Conservation (phyloP, 2,329 filamentous ascomycete genomes). For the Coniochaeta ligniaria region DNA sequence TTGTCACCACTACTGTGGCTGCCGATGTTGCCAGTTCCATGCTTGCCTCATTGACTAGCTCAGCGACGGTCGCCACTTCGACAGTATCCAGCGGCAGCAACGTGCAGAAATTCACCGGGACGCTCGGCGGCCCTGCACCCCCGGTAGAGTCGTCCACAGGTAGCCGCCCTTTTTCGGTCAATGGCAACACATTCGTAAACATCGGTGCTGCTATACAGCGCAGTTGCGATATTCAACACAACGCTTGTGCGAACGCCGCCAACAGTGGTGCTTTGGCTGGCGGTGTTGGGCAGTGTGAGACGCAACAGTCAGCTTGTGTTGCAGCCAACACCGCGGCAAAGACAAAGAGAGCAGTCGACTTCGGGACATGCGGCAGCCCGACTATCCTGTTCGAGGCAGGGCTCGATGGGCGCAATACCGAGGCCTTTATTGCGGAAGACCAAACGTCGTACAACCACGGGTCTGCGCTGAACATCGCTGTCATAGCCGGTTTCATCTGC, state of each 20-base stretch:
- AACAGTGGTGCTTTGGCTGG: slow-evolving; percentile 24
- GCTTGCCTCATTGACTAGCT: background rate
- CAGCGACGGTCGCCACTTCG: background rate
- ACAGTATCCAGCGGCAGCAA: slow-evolving; percentile 16
- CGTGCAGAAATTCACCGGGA: slow-evolving; percentile 32
- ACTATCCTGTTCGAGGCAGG: slow-evolving; percentile 33
- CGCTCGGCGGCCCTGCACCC: slow-evolving; percentile 31
- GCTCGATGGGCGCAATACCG: slow-evolving; percentile 34
- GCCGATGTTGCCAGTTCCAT: slow-evolving; percentile 1
- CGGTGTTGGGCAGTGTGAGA: slow-evolving; percentile 25
- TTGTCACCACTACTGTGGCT: slow-evolving; percentile 8
- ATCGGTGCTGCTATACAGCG: slow-evolving; percentile 30
- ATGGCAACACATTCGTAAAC: slow-evolving; percentile 32
- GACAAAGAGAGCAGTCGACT: slow-evolving; percentile 14
- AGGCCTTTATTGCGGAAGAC: slow-evolving; percentile 34
- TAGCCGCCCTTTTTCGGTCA: slow-evolving; percentile 25
- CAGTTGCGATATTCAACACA: slow-evolving; percentile 38
- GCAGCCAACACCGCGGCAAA: slow-evolving; percentile 7
- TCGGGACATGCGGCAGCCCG: slow-evolving; percentile 32
- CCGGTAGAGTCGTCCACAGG: slow-evolving; percentile 24
- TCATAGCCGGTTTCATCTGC: slow-evolving; percentile 42
- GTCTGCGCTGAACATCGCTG: slow-evolving; percentile 35
- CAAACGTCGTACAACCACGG: slow-evolving; percentile 35
- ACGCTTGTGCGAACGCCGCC: slow-evolving; percentile 32
- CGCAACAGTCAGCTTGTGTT: slow-evolving; percentile 24